Evolutionary conservation across 1,139 yeast species (phyloP).

Genomic region (Sugiyamaella neomexicana): DNA sequence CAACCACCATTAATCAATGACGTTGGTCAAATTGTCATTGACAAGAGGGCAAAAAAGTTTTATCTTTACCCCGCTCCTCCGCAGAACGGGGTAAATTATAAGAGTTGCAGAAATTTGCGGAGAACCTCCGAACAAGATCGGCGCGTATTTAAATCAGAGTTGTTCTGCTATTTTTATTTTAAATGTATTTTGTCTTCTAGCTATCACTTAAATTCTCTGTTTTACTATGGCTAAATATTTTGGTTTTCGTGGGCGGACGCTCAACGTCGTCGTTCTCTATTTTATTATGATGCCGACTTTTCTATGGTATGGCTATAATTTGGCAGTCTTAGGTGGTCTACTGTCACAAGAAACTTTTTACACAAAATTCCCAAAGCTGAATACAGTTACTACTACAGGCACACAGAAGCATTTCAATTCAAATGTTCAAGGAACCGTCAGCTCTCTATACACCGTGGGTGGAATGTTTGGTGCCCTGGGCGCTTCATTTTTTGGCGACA

Average conservation of each 20-base stretch:
- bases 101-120: conserved; percentile 11
- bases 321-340: conserved; percentile 52
- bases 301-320: conserved; percentile 47
- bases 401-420: conserved; percentile 23
- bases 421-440: conserved; percentile 33
- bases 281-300: conserved; percentile 27
- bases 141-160: conserved; percentile 1
- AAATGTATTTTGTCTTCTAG: neutral
- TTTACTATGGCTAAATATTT: conserved; percentile 16
- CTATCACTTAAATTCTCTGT: neutral
- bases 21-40: neutral
- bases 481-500: conserved; percentile 62
- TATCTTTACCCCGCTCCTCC: conserved; percentile 5
- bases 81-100: neutral
- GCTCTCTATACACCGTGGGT: conserved; percentile 64
- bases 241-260: conserved; percentile 21
- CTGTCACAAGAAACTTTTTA: conserved; percentile 45
- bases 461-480: conserved; percentile 71
- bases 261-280: conserved; percentile 17
- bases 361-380: conserved; percentile 45
- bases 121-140: conserved; percentile 1
- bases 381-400: conserved; percentile 33
- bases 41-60: neutral
- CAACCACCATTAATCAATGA: neutral
- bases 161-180: neutral